phyloP scores from a whole-genome alignment of 2,329 filamentous ascomycete genomes.

The Bipolaris bicolor region DNA sequence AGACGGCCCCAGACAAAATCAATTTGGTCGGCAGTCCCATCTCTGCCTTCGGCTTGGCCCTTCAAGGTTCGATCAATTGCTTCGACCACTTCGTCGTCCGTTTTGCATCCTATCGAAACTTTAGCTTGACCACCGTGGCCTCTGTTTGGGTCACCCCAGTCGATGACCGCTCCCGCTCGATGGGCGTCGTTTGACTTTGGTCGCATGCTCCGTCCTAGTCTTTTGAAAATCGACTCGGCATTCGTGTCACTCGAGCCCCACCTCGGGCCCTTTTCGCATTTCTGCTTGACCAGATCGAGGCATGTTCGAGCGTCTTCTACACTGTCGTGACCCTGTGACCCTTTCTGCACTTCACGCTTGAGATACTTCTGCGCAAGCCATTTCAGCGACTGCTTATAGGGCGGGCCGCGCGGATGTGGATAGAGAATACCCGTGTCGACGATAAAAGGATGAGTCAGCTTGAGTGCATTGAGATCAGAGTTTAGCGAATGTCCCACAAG shows the following conservation, averaged over 20 bases:
- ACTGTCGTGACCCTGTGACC: slow-evolving; percentile 80
- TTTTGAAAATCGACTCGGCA: slow-evolving; percentile 87
- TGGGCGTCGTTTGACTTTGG: slow-evolving; percentile 45
- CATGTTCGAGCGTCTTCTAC: slow-evolving; percentile 91
- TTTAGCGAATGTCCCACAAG: slow-evolving; percentile 82
- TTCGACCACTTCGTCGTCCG: slow-evolving; percentile 63
- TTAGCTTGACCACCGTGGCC: slow-evolving; percentile 64
- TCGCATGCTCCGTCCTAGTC: slow-evolving; percentile 66
- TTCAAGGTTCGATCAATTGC: slow-evolving; percentile 61
- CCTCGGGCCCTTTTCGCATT: slow-evolving; percentile 87
- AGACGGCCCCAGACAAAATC: slow-evolving; percentile 69
- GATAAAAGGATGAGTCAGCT: slow-evolving; percentile 88
- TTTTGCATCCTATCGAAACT: slow-evolving; percentile 61
- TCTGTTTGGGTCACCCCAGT: slow-evolving; percentile 82
- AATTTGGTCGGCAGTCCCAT: slow-evolving; percentile 59
- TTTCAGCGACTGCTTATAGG: slow-evolving; percentile 88
- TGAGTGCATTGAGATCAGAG: slow-evolving; percentile 82
- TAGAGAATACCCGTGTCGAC: slow-evolving; percentile 90
- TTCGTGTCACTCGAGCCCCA: slow-evolving; percentile 84
- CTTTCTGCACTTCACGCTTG: slow-evolving; percentile 85
- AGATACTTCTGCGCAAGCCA: slow-evolving; percentile 88
- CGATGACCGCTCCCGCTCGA: slow-evolving; percentile 73
- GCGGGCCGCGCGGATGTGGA: slow-evolving; percentile 86
- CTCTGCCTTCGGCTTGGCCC: slow-evolving; percentile 52
- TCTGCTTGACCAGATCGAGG: slow-evolving; percentile 90